Evolutionary conservation across 371 early-diverging fungal species (phyloP).

Genomic region (Mortierella sp.): DNA sequence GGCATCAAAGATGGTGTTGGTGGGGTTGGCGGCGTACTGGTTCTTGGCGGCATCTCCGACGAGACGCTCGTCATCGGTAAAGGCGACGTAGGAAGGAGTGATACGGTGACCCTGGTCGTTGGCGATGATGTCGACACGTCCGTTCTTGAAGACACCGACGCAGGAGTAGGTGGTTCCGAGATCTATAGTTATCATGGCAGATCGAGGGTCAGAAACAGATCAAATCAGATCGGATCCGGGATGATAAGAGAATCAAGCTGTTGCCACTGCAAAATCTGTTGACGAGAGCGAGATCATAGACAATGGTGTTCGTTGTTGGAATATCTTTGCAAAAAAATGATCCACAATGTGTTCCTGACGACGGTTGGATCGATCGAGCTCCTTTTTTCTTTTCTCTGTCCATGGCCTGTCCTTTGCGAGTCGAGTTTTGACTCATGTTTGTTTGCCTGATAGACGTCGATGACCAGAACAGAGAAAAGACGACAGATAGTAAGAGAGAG

Average conservation of each 20-base stretch:
- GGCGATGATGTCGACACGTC: constrained; percentile 88
- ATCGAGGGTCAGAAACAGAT: too few species aligned
- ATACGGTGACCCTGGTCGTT: constrained; percentile 97
- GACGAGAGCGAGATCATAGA: not conserved
- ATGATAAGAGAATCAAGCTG: not conserved
- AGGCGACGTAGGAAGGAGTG: constrained; percentile 98
- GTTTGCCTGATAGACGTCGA: too few species aligned
- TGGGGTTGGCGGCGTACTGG: constrained; percentile 81
- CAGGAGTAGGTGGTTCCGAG: constrained; percentile 99
- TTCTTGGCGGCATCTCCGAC: constrained; percentile 94
- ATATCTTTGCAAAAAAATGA: too few species aligned
- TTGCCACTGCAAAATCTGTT: not conserved
- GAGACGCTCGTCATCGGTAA: constrained; percentile 89
- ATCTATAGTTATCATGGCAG: too few species aligned
- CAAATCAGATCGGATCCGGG: too few species aligned
- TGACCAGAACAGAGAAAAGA: too few species aligned
- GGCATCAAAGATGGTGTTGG: constrained; percentile 93
- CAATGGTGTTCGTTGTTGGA: too few species aligned
- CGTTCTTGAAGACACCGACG: constrained; percentile 92
- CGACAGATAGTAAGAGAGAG: not conserved
- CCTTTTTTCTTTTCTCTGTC: too few species aligned
- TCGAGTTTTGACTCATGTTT: too few species aligned
- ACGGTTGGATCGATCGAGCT: too few species aligned
- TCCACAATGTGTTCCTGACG: not conserved
- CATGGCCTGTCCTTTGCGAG: too few species aligned